phyloP scores from a whole-genome alignment of 371 early-diverging fungal species.

The Lichtheimia ornata region DNA sequence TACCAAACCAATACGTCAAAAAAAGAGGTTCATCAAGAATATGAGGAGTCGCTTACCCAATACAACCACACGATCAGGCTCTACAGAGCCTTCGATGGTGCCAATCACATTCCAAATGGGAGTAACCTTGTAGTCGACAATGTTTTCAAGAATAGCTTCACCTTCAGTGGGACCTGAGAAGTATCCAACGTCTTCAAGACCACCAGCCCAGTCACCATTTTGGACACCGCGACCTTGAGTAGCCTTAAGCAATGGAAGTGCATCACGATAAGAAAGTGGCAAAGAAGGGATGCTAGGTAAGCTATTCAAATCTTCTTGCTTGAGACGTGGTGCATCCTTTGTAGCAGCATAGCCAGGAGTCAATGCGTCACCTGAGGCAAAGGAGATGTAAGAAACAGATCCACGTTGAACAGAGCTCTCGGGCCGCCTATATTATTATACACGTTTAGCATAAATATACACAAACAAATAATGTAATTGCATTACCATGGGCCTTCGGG shows the following conservation, averaged over 20 bases:
- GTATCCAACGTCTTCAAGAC: slow-evolving; percentile 48
- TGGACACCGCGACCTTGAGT: slow-evolving; percentile 48
- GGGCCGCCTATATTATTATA: too few species aligned
- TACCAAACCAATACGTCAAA: not conserved
- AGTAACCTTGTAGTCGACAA: slow-evolving; percentile 51
- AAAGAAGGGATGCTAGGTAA: slow-evolving; percentile 65
- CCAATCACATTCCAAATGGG: slow-evolving; percentile 73
- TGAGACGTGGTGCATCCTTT: slow-evolving; percentile 51
- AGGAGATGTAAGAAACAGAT: slow-evolving; percentile 49
- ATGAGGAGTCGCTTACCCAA: slow-evolving; percentile 31
- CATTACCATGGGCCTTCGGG: slow-evolving; percentile 73
- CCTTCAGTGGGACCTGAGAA: slow-evolving; percentile 59
- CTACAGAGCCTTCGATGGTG: slow-evolving; percentile 56
- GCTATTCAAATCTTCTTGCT: slow-evolving; percentile 44
- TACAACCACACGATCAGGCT: slow-evolving; percentile 59
- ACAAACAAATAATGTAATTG: slow-evolving; percentile 18
- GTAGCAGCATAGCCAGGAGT: slow-evolving; percentile 66
- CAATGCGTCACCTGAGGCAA: slow-evolving; percentile 65
- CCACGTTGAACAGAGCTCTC: slow-evolving; percentile 54
- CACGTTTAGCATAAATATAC: too few species aligned
- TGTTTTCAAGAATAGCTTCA: slow-evolving; percentile 53
- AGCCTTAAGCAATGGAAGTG: slow-evolving; percentile 55
- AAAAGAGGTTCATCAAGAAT: too few species aligned
- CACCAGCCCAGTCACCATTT: slow-evolving; percentile 47
- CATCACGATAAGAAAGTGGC: slow-evolving; percentile 69